These are phyloP conservation scores for Sphaerulina vaccinii DNA, from an alignment of 2,329 filamentous ascomycete species.

Conservation along the genomic window DNA sequence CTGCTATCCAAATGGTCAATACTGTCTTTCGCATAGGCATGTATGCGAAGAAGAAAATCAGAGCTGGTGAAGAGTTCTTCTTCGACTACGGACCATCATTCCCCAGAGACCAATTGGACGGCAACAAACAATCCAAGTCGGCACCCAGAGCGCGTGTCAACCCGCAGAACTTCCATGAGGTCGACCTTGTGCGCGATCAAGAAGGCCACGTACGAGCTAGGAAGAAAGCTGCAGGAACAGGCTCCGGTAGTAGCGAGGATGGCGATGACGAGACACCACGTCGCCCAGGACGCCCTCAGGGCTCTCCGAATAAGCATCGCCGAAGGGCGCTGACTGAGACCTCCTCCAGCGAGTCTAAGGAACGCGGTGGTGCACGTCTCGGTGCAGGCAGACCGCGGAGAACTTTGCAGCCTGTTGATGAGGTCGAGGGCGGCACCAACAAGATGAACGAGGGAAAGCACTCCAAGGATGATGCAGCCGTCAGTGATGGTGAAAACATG, in stretches of 20 bases:
- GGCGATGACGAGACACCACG: conserved; percentile 7
- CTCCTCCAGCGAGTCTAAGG: background rate
- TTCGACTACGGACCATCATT: conserved; percentile 67
- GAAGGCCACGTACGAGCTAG: conserved; percentile 22
- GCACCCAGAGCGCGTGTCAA: conserved; percentile 29
- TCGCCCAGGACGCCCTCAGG: background rate
- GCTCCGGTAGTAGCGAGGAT: conserved; percentile 14
- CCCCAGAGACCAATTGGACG: conserved; percentile 30
- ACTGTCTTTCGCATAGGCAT: conserved; percentile 73
- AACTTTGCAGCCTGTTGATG: background rate
- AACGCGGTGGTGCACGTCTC: background rate
- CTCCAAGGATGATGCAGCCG: background rate
- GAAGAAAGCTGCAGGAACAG: conserved; percentile 16
- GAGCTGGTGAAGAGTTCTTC: conserved; percentile 72
- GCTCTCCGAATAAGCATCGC: background rate
- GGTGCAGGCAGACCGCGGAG: background rate
- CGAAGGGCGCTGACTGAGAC: background rate
- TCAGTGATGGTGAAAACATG: background rate
- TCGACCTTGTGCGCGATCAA: conserved; percentile 25
- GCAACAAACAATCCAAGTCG: conserved; percentile 17
- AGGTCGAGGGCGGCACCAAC: background rate
- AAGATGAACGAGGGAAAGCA: background rate
- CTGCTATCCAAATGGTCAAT: conserved; percentile 70
- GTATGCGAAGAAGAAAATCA: conserved; percentile 64
- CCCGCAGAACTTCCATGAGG: conserved; percentile 25